Conservation (phyloP, 495 filamentous ascomycete species). For the Penicillium fimorum region DNA sequence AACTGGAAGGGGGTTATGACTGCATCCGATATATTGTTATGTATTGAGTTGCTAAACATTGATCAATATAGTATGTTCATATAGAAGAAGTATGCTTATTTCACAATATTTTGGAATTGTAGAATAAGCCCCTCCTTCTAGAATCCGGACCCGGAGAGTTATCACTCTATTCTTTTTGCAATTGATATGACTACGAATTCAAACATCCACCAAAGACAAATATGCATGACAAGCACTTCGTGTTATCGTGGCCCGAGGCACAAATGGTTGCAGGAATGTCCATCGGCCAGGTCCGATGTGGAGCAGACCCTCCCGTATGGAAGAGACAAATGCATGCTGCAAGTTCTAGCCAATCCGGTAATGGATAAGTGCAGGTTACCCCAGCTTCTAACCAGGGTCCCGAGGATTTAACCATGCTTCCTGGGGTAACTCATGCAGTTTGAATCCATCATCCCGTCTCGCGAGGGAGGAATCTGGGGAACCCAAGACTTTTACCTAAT, state of each 20-base stretch:
- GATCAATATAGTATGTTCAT: not conserved
- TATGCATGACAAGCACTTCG: conserved; percentile 9
- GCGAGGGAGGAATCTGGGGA: conserved; percentile 59
- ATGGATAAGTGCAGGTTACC: not conserved
- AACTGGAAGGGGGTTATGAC: not conserved
- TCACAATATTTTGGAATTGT: no score
- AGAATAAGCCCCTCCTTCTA: not conserved
- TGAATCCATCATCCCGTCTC: not conserved
- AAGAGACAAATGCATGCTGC: not conserved
- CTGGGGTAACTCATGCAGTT: conserved; percentile 39
- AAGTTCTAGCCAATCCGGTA: not conserved
- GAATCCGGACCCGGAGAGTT: not conserved
- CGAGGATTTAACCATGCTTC: not conserved
- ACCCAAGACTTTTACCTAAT: conserved; percentile 20
- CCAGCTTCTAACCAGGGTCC: not conserved
- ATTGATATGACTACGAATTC: not conserved
- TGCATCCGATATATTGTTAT: not conserved
- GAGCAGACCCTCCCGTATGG: not conserved
- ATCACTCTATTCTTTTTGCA: not conserved
- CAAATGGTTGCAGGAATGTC: not conserved
- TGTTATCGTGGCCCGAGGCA: conserved; percentile 12
- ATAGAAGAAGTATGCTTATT: no score
- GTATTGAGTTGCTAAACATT: not conserved
- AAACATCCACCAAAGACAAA: conserved; percentile 1
- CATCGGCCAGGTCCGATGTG: conserved; percentile 21